These are phyloP conservation scores for Taphrina sp. DNA, from an alignment of 1,139 yeast genomes.

Conservation along the genomic window DNA sequence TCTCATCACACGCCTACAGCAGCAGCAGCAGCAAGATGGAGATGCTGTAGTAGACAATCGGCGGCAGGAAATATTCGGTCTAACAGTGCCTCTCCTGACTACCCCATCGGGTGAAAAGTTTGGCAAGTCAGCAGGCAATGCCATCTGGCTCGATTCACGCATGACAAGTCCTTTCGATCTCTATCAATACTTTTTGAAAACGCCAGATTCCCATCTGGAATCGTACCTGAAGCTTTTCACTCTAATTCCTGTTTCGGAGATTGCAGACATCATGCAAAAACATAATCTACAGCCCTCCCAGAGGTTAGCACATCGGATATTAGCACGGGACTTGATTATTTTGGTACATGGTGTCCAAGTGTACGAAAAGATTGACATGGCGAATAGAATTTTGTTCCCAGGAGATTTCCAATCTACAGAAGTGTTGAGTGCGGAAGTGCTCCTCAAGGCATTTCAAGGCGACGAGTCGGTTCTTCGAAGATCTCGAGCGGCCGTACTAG, in stretches of 20 bases:
- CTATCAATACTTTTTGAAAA: constrained; percentile 75
- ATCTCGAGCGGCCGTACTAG: constrained; percentile 46
- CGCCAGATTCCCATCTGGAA: constrained; percentile 73
- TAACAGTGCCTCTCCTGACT: constrained; percentile 86
- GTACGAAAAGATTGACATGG: constrained; percentile 63
- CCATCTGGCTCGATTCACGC: constrained; percentile 74
- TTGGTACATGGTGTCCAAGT: constrained; percentile 79
- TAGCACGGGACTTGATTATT: constrained; percentile 84
- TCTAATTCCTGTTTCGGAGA: constrained; percentile 61
- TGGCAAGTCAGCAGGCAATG: constrained; percentile 97
- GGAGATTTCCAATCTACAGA: constrained; percentile 50
- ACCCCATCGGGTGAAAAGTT: constrained; percentile 90
- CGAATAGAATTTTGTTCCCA: constrained; percentile 67
- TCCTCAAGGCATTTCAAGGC: constrained; percentile 58
- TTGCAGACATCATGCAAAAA: constrained; percentile 52
- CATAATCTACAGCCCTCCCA: constrained; percentile 62
- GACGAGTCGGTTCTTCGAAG: constrained; percentile 60
- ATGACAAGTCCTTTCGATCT: constrained; percentile 77
- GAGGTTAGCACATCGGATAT: constrained; percentile 68
- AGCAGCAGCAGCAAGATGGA: constrained; percentile 31
- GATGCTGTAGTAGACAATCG: too few species aligned
- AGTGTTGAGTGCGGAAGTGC: constrained; percentile 51
- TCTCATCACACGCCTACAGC: constrained; percentile 62
- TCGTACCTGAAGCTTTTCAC: constrained; percentile 74
- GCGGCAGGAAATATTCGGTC: constrained; percentile 51